Evolutionary conservation across 768 basidiomycete species (phyloP), one percentile per base, ranked within the genome.

Genomic region (Nidularia pulvinata): DNA sequence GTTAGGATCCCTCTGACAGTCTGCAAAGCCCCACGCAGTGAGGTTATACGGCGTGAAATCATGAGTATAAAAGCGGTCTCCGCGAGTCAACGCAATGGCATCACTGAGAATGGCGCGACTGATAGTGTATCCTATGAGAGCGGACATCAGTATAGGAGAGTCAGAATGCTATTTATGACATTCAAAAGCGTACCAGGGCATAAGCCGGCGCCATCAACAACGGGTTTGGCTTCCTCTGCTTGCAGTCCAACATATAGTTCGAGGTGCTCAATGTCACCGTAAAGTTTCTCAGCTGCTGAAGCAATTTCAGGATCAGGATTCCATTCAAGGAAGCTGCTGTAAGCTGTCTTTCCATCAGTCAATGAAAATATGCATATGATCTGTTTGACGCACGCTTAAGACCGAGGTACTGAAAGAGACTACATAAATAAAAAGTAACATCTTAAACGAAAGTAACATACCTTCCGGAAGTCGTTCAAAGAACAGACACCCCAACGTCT

Each of bases 61-160:
- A 30, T 88, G 76, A 1, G 90, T 93, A 70, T 82, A 91, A 76
- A 84, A 88, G 50, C 91, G 79, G 62, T 94, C 92, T 33, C 92
- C 92, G 50, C 91, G 86, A 47, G 89, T 92, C 51, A 94, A 82
- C 10, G 92, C 89, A 52, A 93, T 88, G 32, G 92, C 92, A 62
- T 94, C 92, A 57, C 85, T 83, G 34, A 94, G 83, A 60, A 94
- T 94, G 6, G 92, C 91, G 33, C 92, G 84, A 60, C 88, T 88
- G 61, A 91, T 82, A 7, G 92, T 94, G 69, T 89, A 93, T 11
- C 85, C 87, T 86, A 53, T 2, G 14, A 34, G 77, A 56, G 7
- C 35, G 9, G 1, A 6, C 6, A 66, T 5, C 3, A n/a, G 46
- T 43, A 39, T 4, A 48, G 11, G 43, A 11, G 45, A 43, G 33